Base-by-base conservation (phyloP, 169 alveolate species). In the Eimeria praecox region DNA sequence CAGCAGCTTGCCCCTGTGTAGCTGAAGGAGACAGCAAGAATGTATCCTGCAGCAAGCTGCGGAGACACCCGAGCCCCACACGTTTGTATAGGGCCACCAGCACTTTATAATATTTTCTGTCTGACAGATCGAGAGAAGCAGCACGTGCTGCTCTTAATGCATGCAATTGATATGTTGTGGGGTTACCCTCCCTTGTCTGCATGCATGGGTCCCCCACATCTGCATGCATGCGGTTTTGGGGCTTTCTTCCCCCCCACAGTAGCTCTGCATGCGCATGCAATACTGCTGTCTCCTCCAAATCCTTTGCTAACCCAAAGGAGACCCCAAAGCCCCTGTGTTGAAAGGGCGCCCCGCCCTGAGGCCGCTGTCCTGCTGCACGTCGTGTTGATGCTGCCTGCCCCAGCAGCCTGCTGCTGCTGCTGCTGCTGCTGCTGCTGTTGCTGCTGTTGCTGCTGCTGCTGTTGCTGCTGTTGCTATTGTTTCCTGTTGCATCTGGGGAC, bases 261-360 rank as follows among this genome's bases (percentile, higher is more conserved):
- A 30, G 42, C 49, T 1, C 22, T 38, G 82, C 82, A 30, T 33
- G 82, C 82, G 82, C 46, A 12, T 10, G 42, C 38, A 69, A 38
- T 9, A 22, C 82, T 20, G 40, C 46, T 8, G 40, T 16, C 22
- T 69, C 82, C 24, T 69, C 82, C 35, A 69, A 44, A 44, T 22
- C 82, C 82, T 69, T 30, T 9, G 40, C 82, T 2, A 69, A 10
- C 35, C 82, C 82, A 69, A 69, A 69, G 46, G 40, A 69, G 49
- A 69, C 82, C 4, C 82, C 82, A 69, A 69, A 69, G 8, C 82
- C 82, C 42, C 27, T 30, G 40, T 69, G 82, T n/a, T 38, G n/a
- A 5, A 38, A n/a, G 18, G 82, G 82, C 82, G 2, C 24, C 5
- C 44, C 2, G 24, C 9, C 8, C 35, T 10, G 42, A 30, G 12